Evolutionary conservation across 1,284 basidiomycete species (phyloP), one percentile per base, ranked within the genome.

Genomic region (Ceratobasidium sp.): DNA sequence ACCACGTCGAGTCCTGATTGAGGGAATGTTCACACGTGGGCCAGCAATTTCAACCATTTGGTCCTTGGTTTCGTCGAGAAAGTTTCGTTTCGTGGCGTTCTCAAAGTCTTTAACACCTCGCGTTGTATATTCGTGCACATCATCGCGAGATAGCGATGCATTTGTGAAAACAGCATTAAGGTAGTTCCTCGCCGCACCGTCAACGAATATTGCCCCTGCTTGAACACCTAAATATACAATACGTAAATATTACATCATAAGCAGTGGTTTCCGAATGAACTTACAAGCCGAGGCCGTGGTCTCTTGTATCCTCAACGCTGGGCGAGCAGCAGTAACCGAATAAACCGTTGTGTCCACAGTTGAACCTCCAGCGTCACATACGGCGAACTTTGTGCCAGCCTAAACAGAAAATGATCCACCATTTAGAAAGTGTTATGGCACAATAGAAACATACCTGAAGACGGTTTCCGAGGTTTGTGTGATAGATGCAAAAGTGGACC

Each of bases 401-500:
- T 60, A 60, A n/a, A n/a, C n/a, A n/a, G n/a, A n/a, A n/a, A n/a
- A n/a, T n/a, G n/a, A n/a, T n/a, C n/a, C n/a, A n/a, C n/a, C n/a
- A n/a, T n/a, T n/a, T n/a, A n/a, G n/a, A n/a, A n/a, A n/a, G n/a
- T n/a, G n/a, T n/a, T n/a, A n/a, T n/a, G n/a, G n/a, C n/a, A n/a
- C n/a, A n/a, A n/a, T 33, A 33, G 33, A 33, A 2, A 33, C 61
- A 40, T 66, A 79, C 66, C 23, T 67, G 18, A n/a, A 81, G 77
- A 42, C 70, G 70, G 46, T 40, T 26, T 15, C 64, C 61, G 15
- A 68, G 40, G 9, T 55, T 60, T 13, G 73, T 75, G 53, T 77
- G 55, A 4, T 73, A 33, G 20, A 81, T 40, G 53, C 58, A 63
- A 51, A 75, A 81, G 26, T 81, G 81, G 1, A 81, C 78, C 7